Percentiles rank a stretch among this genome's conserved stretches.
phyloP scores from a whole-genome alignment of 768 basidiomycete genomes.

The Tephrocybe rancida region DNA sequence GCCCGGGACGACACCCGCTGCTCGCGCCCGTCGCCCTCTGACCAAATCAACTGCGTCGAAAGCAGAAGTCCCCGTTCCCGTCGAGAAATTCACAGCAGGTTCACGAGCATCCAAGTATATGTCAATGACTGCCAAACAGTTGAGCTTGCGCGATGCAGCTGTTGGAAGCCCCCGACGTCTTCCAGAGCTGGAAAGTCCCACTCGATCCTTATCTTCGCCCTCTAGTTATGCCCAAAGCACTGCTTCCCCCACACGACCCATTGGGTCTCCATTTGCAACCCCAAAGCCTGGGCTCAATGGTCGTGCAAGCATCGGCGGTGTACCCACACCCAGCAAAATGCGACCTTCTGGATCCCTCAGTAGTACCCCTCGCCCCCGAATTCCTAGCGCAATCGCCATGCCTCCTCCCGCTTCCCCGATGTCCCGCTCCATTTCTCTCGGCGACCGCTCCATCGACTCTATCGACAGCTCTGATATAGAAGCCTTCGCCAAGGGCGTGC shows the following conservation, averaged over 20 bases:
- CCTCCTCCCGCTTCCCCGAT: constrained; percentile 76
- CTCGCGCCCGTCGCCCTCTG: constrained; percentile 29
- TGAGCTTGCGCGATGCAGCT: constrained; percentile 49
- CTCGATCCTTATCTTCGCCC: constrained; percentile 28
- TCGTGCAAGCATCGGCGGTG: constrained; percentile 36
- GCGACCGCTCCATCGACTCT: constrained; percentile 23
- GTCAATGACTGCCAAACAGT: constrained; percentile 82
- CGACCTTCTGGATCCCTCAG: constrained; percentile 39
- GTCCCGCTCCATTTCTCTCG: constrained; percentile 39
- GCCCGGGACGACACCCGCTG: constrained; percentile 38
- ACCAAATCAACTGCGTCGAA: constrained; percentile 35
- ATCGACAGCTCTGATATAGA: constrained; percentile 34
- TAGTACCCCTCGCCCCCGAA: constrained; percentile 64
- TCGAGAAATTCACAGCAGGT: constrained; percentile 69
- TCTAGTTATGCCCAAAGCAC: constrained; percentile 37
- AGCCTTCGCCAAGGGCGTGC: constrained; percentile 38
- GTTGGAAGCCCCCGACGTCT: constrained; percentile 31
- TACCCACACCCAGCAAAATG: constrained; percentile 31
- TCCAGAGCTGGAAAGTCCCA: constrained; percentile 25
- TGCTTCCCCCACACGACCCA: constrained; percentile 43
- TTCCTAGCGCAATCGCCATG: constrained; percentile 80
- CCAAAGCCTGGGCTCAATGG: constrained; percentile 54
- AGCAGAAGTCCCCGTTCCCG: constrained; percentile 31
- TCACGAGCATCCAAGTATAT: constrained; percentile 86
- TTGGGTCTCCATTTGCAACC: constrained; percentile 69